A percentile compares a stretch with the other conserved stretches of the same genome.
These are phyloP conservation scores for Arctium lappa DNA, from an alignment of 129 eudicot species.

Conservation along the genomic window DNA sequence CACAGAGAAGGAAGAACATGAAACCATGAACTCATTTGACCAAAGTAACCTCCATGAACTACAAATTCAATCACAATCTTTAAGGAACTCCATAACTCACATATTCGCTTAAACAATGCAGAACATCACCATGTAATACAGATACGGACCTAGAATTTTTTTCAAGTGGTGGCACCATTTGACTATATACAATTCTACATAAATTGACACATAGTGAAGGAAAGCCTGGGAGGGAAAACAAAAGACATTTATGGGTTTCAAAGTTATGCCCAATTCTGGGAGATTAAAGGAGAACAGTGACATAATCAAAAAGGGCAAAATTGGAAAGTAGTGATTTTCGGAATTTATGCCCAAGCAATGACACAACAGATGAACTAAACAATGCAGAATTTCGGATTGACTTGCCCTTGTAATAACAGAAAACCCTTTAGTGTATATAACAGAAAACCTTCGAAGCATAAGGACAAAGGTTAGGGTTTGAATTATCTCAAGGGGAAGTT, in stretches of 20 bases:
- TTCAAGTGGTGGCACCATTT: too few relatives aligned
- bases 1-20: too few relatives aligned
- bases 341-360: too few relatives aligned
- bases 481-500: background rate
- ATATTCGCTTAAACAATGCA: too few relatives aligned
- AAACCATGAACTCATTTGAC: background rate
- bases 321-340: too few relatives aligned
- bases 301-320: background rate
- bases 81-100: too few relatives aligned
- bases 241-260: background rate
- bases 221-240: background rate
- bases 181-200: background rate
- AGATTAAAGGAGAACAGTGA: background rate
- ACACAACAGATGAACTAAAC: too few relatives aligned
- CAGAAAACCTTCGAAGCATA: background rate
- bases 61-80: background rate
- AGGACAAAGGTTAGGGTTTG: background rate
- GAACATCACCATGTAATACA: too few relatives aligned
- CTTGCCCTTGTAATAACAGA: background rate
- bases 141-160: too few relatives aligned
- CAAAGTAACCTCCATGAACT: background rate
- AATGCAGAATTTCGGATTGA: too few relatives aligned
- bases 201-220: background rate
- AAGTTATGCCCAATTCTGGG: too few relatives aligned
- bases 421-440: too few relatives aligned